Evolutionary conservation across 352 stramenopile species (phyloP), one percentile per base, ranked within the genome.

Genomic region (Phytophthora pistaciae): DNA sequence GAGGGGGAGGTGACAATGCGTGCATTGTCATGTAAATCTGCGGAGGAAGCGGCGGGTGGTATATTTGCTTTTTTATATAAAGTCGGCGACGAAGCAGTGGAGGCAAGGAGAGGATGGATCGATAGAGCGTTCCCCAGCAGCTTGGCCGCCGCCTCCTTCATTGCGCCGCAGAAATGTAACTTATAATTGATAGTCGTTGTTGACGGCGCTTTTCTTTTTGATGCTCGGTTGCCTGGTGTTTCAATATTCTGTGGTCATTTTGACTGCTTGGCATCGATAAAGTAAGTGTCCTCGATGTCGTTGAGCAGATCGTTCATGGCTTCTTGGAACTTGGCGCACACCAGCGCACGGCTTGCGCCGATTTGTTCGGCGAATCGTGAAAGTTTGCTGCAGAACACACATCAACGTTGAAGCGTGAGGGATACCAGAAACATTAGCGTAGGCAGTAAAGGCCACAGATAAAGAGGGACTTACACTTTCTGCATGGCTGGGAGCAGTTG

Each of bases 401-500:
- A 36, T 10, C 8, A 36, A 36, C 31, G 31, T 36, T 36, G 31
- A 9, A 13, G 7, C 31, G 8, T 36, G 31, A 36, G 31, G 31
- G 31, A 10, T 36, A 36, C 31, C 31, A 36, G 7, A 36, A 11
- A 36, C 0, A 10, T 11, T 1, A 9, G 29, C 6, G 7, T 11
- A 9, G 29, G 10, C 3, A 10, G 8, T 2, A 11, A 13, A 3
- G 5, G 9, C 29, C 29, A 5, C 54, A 42, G 3, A 55, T 2
- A 57, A 8, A 3, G 23, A 13, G 25, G 25, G 23, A 36, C 83
- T 53, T 79, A 95, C 89, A 82, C 77, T 76, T 93, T 92, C 71
- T 96, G 86, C 85, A 95, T 94, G 46, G 85, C 79, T 18, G 86
- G 89, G 18, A 95, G 76, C 18, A 87, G 75, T 48, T 95, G 84